phyloP scores from a whole-genome alignment of 1,284 basidiomycete genomes.

The Tilletia indica region DNA sequence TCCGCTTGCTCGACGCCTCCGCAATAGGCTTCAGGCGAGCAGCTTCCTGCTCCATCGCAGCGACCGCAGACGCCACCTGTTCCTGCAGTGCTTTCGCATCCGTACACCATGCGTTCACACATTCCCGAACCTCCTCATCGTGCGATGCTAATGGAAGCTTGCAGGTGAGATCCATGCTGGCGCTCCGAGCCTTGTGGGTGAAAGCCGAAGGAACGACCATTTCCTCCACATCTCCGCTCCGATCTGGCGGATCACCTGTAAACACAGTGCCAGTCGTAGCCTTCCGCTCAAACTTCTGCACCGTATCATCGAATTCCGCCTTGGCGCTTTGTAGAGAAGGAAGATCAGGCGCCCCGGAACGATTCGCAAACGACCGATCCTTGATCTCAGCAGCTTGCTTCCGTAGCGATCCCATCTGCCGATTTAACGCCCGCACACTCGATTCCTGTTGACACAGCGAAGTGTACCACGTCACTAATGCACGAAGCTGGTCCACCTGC shows the following conservation, averaged over 20 bases:
- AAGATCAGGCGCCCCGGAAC: background rate
- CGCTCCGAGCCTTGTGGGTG: background rate
- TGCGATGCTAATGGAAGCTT: background rate
- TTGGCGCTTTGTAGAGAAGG: background rate
- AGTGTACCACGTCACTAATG: background rate
- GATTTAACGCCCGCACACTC: background rate
- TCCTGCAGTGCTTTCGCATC: constrained; percentile 9
- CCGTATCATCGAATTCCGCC: background rate
- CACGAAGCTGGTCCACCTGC: background rate
- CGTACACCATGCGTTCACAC: constrained; percentile 6
- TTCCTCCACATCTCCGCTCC: background rate
- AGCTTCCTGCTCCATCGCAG: background rate
- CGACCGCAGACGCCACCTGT: background rate
- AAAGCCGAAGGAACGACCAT: background rate
- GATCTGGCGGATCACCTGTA: background rate
- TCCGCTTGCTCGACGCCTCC: background rate
- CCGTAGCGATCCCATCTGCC: background rate
- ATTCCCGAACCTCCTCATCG: constrained; percentile 4
- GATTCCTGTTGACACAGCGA: constrained; percentile 2
- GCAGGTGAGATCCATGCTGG: background rate
- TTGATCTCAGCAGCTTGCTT: background rate
- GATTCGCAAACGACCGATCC: background rate
- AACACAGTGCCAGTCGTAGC: background rate
- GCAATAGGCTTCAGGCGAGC: background rate
- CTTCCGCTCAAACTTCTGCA: constrained; percentile 3